Evolutionary conservation across 352 stramenopile genomes (phyloP).

Genomic region (Phytophthora litchii): DNA sequence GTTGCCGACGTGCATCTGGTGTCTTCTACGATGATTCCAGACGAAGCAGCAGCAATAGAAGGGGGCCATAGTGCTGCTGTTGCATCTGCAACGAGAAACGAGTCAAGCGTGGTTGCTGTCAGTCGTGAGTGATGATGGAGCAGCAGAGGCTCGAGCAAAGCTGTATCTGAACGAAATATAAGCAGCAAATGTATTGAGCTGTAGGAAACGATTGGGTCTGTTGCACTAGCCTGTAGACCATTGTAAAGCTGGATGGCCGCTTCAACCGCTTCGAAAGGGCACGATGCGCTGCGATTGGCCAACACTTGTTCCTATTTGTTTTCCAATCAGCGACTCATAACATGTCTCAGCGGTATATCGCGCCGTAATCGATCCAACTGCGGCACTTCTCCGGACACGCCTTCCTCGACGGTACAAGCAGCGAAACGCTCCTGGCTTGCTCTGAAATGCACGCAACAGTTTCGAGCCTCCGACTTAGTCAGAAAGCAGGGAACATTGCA

Average conservation of each 20-base stretch:
- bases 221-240: too few species aligned
- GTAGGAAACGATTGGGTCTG: too few species aligned
- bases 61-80: not conserved
- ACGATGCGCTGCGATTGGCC: constrained; percentile 4
- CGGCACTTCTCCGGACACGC: constrained; percentile 21
- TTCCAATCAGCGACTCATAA: constrained; percentile 8
- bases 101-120: constrained; percentile 10
- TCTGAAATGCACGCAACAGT: not conserved
- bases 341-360: constrained; percentile 21
- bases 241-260: not conserved
- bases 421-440: constrained; percentile 8
- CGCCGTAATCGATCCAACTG: constrained; percentile 11
- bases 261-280: constrained; percentile 16
- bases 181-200: constrained; percentile 1
- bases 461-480: not conserved
- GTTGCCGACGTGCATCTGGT: constrained; percentile 53
- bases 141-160: not conserved
- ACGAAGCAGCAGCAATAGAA: constrained; percentile 16
- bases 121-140: constrained; percentile 15
- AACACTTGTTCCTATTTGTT: constrained; percentile 6
- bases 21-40: constrained; percentile 52
- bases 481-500: constrained; percentile 1
- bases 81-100: not conserved
- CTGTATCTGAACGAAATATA: constrained; percentile 25
- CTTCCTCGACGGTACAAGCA: not conserved